These are phyloP conservation scores for Paxillus involutus DNA, from an alignment of 768 basidiomycete genomes.

Conservation along the genomic window DNA sequence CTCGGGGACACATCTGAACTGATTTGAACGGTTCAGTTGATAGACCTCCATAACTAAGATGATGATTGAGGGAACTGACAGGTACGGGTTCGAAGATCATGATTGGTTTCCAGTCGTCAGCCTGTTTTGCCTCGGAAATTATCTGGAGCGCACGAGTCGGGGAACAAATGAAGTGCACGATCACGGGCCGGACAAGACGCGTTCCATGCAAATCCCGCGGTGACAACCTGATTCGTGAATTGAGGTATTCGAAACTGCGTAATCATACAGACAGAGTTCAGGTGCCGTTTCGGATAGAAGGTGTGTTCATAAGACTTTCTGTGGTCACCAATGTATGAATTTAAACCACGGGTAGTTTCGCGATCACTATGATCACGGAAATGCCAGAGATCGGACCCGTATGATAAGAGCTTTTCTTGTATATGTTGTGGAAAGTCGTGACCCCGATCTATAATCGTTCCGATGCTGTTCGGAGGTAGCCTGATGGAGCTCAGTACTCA, in stretches of 20 bases:
- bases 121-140: conserved; percentile 56
- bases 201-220: conserved; percentile 66
- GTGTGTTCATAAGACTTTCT: conserved; percentile 49
- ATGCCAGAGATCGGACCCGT: conserved; percentile 77
- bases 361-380: conserved; percentile 59
- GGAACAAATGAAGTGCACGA: conserved; percentile 85
- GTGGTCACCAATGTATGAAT: conserved; percentile 71
- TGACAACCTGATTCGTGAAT: conserved; percentile 65
- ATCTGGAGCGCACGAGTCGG: conserved; percentile 69
- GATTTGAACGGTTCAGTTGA: conserved; percentile 8
- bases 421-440: conserved; percentile 67
- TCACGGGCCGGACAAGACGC: conserved; percentile 46
- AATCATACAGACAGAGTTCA: conserved; percentile 7
- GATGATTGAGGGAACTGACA: conserved; percentile 40
- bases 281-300: conserved; percentile 1
- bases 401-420: conserved; percentile 52
- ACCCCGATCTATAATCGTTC: conserved; percentile 86
- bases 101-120: conserved; percentile 60
- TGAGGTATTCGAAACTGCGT: conserved; percentile 75
- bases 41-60: neutral
- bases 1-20: conserved; percentile 79
- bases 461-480: conserved; percentile 62
- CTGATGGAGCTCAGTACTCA: conserved; percentile 34
- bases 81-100: conserved; percentile 88
- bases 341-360: conserved; percentile 71